Base-by-base conservation (phyloP, 257 asterid species). In the Plectranthus barbatus region DNA sequence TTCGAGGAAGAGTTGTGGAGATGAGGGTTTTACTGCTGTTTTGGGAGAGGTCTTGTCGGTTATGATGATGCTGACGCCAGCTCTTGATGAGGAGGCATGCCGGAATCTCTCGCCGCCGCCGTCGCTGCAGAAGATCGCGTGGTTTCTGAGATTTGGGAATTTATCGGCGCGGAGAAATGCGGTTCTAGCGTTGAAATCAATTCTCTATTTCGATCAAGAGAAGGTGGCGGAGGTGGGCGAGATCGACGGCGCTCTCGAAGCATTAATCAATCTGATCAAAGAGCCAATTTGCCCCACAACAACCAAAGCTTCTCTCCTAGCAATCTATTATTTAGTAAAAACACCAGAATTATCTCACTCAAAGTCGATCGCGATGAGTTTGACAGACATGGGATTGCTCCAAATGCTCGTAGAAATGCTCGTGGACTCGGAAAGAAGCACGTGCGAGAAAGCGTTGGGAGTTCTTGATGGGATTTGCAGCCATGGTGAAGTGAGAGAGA, bases 361-460 rank as follows among this genome's bases (percentile, higher is more conserved):
- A 31, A 55, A 65, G 41, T 62, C 47, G 34, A 57, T 47, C 31
- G 52, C 56, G 5, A 10, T 56, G 52, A 68, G 56, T 13, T 44
- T 80, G 5, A 47, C 62, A 1, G 72, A 77, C 2, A 67, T 61
- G 77, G 86, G 89, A 26, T 8, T 84, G 13, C 68, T 80, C 4
- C 59, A 55, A 21, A 23, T 51, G 15, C 66, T 81, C 3, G 10
- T 79, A 0, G 86, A 84, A 9, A 57, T 72, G 33, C 73, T 78
- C 3, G 84, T 82, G 37, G 85, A 72, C 12, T 72, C 79, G 1
- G 86, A 84, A 1, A 71, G 62, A 60, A 74, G 92, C 74, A 18
- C 59, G 34, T 69, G 81, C 9, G 92, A 84, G 73, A 82, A 76
- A 57, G 86, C 80, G 17, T 66, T 84, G 21, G 88, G 81, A 5